phyloP scores from a whole-genome alignment of 345 rosid species.

The Eucalyptus dawsonii region DNA sequence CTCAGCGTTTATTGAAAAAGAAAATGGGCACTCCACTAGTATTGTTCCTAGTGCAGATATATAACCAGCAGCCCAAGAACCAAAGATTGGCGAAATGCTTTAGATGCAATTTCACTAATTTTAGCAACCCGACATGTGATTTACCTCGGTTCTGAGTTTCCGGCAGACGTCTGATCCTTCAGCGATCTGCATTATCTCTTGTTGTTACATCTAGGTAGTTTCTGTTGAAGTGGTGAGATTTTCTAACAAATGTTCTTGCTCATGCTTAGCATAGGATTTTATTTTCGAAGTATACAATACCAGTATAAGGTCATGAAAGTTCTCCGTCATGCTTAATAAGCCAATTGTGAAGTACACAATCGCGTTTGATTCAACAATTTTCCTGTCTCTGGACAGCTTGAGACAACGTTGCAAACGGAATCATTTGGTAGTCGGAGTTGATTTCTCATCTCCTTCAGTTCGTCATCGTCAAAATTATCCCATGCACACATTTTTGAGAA shows the following conservation, averaged over 20 bases:
- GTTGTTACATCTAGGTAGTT: not conserved
- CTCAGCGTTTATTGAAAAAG: not conserved
- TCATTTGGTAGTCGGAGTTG: not conserved
- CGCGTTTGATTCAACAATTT: accelerated
- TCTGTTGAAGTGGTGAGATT: not conserved
- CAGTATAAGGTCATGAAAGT: not conserved
- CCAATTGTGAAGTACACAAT: not conserved
- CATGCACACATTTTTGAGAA: not conserved
- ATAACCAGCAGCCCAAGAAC: not conserved
- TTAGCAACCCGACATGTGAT: not conserved
- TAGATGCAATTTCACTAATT: not conserved
- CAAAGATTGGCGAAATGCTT: not conserved
- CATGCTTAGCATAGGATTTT: not conserved
- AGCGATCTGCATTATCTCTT: not conserved
- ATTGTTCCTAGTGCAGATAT: not conserved
- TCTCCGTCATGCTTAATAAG: not conserved
- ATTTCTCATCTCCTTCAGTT: not conserved
- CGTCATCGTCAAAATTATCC: not conserved
- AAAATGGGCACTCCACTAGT: not conserved
- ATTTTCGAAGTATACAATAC: not conserved
- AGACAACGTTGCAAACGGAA: not conserved
- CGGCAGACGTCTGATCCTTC: not conserved
- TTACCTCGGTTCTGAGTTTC: not conserved
- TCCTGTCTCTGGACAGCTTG: not conserved
- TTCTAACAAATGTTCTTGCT: not conserved